Percentiles rank a stretch among this genome's conserved stretches.
These are phyloP conservation scores for Themeda triandra DNA, from an alignment of 176 grass and related monocot species.

Conservation along the genomic window DNA sequence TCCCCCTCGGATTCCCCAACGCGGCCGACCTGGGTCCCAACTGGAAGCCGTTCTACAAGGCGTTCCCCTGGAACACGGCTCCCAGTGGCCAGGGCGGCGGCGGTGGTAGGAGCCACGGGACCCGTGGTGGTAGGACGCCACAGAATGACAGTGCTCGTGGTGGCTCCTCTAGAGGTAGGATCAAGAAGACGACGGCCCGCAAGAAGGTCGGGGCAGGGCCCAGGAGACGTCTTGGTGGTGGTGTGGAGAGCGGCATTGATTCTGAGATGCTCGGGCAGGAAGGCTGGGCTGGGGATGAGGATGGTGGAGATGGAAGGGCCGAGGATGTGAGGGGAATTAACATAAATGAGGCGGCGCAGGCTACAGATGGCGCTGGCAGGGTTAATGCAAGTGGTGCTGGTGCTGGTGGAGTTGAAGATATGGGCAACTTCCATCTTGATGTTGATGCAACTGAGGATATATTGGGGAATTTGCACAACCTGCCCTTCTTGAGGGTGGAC, in stretches of 20 bases:
- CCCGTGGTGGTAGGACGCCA: slow-evolving; percentile 20
- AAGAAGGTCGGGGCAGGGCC: slow-evolving; percentile 55
- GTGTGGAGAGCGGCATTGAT: slow-evolving; percentile 48
- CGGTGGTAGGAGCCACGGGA: slow-evolving; percentile 11
- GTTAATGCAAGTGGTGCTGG: neutral
- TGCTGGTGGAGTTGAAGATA: slow-evolving; percentile 31
- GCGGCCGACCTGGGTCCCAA: slow-evolving; percentile 37
- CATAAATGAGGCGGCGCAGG: slow-evolving; percentile 73
- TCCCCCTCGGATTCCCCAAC: slow-evolving; percentile 77
- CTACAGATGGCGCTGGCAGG: slow-evolving; percentile 50
- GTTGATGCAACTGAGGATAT: slow-evolving; percentile 64
- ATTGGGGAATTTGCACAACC: slow-evolving; percentile 63
- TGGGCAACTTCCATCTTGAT: slow-evolving; percentile 68
- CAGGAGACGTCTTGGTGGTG: slow-evolving; percentile 32
- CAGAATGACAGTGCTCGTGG: slow-evolving; percentile 23
- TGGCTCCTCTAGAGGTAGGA: slow-evolving; percentile 36
- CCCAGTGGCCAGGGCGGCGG: neutral
- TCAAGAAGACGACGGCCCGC: slow-evolving; percentile 66
- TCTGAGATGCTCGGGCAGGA: slow-evolving; percentile 31
- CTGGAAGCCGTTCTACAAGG: slow-evolving; percentile 71
- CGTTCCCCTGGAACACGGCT: slow-evolving; percentile 43
- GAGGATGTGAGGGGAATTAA: slow-evolving; percentile 70
- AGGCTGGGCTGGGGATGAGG: slow-evolving; percentile 29
- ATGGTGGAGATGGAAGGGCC: slow-evolving; percentile 11
- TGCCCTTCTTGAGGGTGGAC: slow-evolving; percentile 64